Base-by-base conservation (phyloP, 2,329 filamentous ascomycete genomes). In the Arthrocladium fulminans region DNA sequence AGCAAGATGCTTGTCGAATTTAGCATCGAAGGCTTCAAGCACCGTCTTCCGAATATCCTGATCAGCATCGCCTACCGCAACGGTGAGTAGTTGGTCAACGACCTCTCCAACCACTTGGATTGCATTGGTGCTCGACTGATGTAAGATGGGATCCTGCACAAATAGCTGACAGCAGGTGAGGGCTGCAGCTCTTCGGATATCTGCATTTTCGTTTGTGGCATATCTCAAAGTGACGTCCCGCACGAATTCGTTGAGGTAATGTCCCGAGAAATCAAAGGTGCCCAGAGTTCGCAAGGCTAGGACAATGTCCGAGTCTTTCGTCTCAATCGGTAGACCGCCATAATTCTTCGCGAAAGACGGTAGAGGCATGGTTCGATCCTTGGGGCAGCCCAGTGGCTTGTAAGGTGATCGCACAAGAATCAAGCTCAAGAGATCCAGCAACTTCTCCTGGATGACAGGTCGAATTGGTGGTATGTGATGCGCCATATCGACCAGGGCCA, bases 121-220 rank as follows among this genome's bases (percentile, higher is more conserved):
- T 0, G 92, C 90, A 65, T 98, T 92, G 56, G 90, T 87, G 64
- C 92, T 97, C 5, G 90, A 96, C 68, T 99, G 92, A 60, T 95
- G 92, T 60, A 98, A 88, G 56, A 98, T 97, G 0, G 92, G 92
- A 63, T 99, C 94, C 58, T 88, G 83, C 39, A 97, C 86, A 61
- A 97, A 97, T 39, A 99, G 79, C 65, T 99, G 94, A 62, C 94
- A 99, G 67, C 92, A 97, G 3, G 94, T 99, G 52, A 99, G 74
- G 13, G 92, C 89, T 2, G 92, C 90, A 13, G 92, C 92, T 66
- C 95, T 90, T 51, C 92, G 81, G 44, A 95, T 96, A 55, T 94
- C 86, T 0, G 88, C 77, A 59, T 95, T 94, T 58, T 97, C 90
- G 54, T 94, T 92, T 58, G 98, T 90, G 35, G 98, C 90, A 59